phyloP scores from a whole-genome alignment of 2,329 filamentous ascomycete species.

The Penicillium sp. region DNA sequence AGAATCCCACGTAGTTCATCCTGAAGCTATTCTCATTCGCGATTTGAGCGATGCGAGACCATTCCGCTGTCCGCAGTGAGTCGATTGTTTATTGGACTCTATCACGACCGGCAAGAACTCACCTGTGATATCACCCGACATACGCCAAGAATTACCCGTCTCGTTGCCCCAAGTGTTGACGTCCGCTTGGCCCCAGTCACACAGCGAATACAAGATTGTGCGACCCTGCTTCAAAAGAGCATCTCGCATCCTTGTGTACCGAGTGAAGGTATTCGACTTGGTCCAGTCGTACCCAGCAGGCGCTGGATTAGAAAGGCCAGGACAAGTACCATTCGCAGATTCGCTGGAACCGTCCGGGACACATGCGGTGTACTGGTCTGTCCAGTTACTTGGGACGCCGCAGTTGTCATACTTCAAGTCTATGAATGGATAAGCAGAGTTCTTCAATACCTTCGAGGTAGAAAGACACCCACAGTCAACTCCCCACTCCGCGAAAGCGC shows the following conservation, averaged over 20 bases:
- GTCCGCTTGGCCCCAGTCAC: constrained; percentile 56
- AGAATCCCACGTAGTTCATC: constrained; percentile 50
- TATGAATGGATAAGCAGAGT: constrained; percentile 16
- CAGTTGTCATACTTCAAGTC: constrained; percentile 63
- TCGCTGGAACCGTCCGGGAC: constrained; percentile 41
- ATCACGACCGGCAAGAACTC: neutral
- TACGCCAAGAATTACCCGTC: constrained; percentile 52
- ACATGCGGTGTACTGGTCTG: constrained; percentile 43
- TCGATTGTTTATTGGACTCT: neutral
- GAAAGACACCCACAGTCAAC: constrained; percentile 49
- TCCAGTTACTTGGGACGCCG: constrained; percentile 41
- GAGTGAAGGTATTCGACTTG: constrained; percentile 48
- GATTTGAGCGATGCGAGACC: constrained; percentile 42
- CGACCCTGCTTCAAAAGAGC: constrained; percentile 49
- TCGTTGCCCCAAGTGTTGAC: constrained; percentile 54
- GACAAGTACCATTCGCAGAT: constrained; percentile 47
- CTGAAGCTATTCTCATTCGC: constrained; percentile 54
- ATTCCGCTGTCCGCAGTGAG: constrained; percentile 19
- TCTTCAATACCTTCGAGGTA: no score
- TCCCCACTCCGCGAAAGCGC: constrained; percentile 60
- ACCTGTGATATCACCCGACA: constrained; percentile 38
- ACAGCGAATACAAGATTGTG: constrained; percentile 55
- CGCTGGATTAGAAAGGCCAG: constrained; percentile 37
- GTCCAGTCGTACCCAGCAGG: constrained; percentile 55
- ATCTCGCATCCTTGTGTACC: constrained; percentile 56